A percentile compares a stretch with the other conserved stretches of the same genome.
Evolutionary conservation across 257 asterid species (phyloP).

Genomic region (Solanum chmielewskii): DNA sequence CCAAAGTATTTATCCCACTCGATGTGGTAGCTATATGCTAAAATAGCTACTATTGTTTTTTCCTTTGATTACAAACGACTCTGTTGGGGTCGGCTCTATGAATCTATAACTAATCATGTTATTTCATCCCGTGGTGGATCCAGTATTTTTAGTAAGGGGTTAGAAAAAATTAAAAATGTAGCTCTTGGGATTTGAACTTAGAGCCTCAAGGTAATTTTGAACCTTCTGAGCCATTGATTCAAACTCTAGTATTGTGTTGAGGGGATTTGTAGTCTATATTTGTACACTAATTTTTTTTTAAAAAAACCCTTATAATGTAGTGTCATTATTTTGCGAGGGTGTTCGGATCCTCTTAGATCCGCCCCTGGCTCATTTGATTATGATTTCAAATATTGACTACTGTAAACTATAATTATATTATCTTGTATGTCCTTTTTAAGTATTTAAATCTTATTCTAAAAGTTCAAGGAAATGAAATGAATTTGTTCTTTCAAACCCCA

Average conservation of each 20-base stretch:
- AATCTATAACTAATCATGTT: background rate
- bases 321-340: background rate
- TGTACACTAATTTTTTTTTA: background rate
- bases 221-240: background rate
- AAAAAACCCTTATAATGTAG: background rate
- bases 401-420: background rate
- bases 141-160: background rate
- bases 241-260: background rate
- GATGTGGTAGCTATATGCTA: background rate
- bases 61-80: background rate
- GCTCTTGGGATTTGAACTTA: background rate
- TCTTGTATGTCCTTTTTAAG: background rate
- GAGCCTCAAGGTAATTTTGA: background rate
- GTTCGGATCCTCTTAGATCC: background rate
- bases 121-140: background rate
- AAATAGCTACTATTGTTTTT: background rate
- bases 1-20: background rate
- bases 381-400: background rate
- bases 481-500: background rate
- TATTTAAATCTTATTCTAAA: background rate
- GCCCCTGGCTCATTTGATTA: background rate
- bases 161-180: background rate
- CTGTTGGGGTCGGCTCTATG: background rate
- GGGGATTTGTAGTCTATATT: background rate
- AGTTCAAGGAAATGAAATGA: background rate